Base-by-base conservation (phyloP, 1,284 basidiomycete species). In the Ustilago esculenta region DNA sequence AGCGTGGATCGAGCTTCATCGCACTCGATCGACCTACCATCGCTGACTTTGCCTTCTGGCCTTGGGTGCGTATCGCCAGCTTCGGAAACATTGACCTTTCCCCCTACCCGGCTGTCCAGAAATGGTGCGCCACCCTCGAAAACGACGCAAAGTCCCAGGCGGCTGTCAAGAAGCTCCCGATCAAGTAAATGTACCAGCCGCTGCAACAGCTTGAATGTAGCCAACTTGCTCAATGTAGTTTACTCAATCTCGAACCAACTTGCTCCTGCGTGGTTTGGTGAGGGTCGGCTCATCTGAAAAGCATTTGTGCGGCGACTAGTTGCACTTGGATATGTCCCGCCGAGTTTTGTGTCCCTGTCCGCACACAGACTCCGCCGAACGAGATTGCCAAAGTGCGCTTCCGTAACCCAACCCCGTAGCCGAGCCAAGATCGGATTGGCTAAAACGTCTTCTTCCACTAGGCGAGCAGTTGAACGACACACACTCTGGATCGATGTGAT, bases 11-110 rank as follows among this genome's bases (percentile, higher is more conserved):
- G 20, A 34, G 49, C 45, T 79, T 54, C 36, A 56, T 79, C 30
- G 77, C 67, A 4, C 60, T 74, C 15, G 77, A 77, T 57, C 68
- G 76, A 11, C 72, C 72, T 20, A 77, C 76, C 12, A 66, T 78
- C 23, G 77, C 77, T 21, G 77, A 79, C 46, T 71, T 72, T 36
- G 48, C 67, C 55, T 77, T 75, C 58, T 76, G 61, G 59, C 20
- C 59, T 32, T 76, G 75, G 71, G 63, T 71, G 29, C 44, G 63
- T 32, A 71, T 61, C 21, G 58, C 52, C 39, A 32, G 60, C 8
- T 74, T 74, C 43, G 73, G 68, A 33, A 76, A 75, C 43, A 54
- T 77, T 23, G 73, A 77, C 49, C 43, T 75, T 3, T 55, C 45
- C 43, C 63, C 71, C 21, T 77, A 77, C 63, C 72, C 67, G 11